A percentile compares a stretch with the other conserved stretches of the same genome.
phyloP scores from a whole-genome alignment of 768 basidiomycete species.

The Sporobolomyces pararoseus region DNA sequence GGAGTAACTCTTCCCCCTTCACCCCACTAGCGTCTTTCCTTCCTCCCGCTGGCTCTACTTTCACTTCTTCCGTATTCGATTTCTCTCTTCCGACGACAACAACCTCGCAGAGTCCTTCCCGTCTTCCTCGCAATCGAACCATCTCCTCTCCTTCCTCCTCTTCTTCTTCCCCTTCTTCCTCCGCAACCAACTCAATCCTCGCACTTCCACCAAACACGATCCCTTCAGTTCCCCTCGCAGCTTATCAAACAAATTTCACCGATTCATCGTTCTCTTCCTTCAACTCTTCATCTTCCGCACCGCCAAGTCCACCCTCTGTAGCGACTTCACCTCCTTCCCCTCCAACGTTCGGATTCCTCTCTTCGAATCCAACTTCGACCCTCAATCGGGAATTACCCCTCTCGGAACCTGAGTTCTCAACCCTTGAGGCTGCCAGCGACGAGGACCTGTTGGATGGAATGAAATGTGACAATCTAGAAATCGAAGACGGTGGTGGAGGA shows the following conservation, averaged over 20 bases:
- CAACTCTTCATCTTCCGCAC: background rate
- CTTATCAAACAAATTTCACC: background rate
- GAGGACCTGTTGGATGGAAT: background rate
- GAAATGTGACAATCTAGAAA: too few species aligned
- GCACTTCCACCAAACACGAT: background rate
- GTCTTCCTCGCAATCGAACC: background rate
- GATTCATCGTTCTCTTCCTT: conserved; percentile 17
- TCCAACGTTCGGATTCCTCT: background rate
- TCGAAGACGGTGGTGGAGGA: background rate
- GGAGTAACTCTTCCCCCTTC: background rate
- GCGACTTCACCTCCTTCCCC: conserved; percentile 6
- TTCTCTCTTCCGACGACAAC: conserved; percentile 13
- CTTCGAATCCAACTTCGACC: conserved; percentile 11
- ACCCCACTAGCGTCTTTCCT: conserved; percentile 3
- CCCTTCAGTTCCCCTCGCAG: background rate
- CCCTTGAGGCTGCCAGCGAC: background rate
- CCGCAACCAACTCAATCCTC: background rate
- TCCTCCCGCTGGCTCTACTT: background rate
- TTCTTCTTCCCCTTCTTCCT: conserved; percentile 18
- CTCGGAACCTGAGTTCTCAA: background rate
- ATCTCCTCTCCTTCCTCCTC: conserved; percentile 1
- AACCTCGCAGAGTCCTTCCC: background rate
- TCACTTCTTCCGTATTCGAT: conserved; percentile 8
- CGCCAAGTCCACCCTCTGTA: conserved; percentile 4
- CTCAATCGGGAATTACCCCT: background rate